These are phyloP conservation scores for Chlorociboria aeruginascens DNA, from an alignment of 495 filamentous ascomycete genomes.

Conservation along the genomic window DNA sequence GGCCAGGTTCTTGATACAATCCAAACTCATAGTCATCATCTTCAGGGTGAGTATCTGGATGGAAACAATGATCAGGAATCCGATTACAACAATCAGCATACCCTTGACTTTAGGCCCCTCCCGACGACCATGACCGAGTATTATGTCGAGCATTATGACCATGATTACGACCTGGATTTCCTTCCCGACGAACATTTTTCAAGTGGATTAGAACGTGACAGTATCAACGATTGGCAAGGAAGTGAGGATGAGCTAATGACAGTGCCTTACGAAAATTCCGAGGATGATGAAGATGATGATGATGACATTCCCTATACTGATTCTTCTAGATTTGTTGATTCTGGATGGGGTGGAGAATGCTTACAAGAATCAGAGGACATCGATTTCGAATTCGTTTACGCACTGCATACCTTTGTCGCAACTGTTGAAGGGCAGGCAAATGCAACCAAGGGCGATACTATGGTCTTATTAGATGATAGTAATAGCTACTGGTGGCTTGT, in stretches of 20 bases:
- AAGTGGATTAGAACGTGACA: background rate
- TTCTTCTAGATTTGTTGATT: conserved; percentile 49
- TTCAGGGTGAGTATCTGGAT: conserved; percentile 43
- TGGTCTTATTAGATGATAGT: conserved; percentile 99
- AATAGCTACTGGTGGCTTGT: conserved; percentile 99
- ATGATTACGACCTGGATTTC: background rate
- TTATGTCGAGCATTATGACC: conserved; percentile 8
- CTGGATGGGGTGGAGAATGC: conserved; percentile 64
- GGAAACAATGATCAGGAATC: conserved; percentile 15
- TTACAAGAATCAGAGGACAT: conserved; percentile 89
- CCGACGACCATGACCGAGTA: conserved; percentile 9
- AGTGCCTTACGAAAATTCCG: conserved; percentile 16
- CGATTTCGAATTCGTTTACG: conserved; percentile 99
- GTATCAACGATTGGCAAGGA: background rate
- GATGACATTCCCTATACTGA: conserved; percentile 38
- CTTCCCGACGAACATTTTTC: conserved; percentile 3
- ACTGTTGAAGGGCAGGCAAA: conserved; percentile 98
- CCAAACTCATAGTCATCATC: conserved; percentile 41
- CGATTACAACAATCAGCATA: conserved; percentile 14
- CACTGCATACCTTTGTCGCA: conserved; percentile 91
- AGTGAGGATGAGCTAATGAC: background rate
- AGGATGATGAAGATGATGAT: conserved; percentile 33
- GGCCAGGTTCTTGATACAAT: conserved; percentile 7
- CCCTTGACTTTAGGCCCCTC: conserved; percentile 7
- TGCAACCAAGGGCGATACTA: conserved; percentile 95